These are phyloP conservation scores for Fraxinus quadrangulata DNA, from an alignment of 257 asterid genomes.

Conservation along the genomic window DNA sequence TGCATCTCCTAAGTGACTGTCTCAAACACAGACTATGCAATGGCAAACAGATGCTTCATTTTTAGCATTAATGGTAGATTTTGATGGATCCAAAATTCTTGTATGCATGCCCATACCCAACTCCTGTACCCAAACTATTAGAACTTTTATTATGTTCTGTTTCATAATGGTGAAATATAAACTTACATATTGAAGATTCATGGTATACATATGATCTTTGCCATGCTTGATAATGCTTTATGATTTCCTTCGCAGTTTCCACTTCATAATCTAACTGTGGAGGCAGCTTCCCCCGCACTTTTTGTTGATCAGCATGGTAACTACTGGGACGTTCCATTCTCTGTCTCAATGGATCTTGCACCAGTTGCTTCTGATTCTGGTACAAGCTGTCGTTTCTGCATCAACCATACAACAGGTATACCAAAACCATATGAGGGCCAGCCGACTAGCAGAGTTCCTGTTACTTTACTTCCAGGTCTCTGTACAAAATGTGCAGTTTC, in stretches of 20 bases:
- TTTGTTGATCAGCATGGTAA: slow-evolving; percentile 63
- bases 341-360: slow-evolving; percentile 65
- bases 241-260: slow-evolving; percentile 55
- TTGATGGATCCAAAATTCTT: neutral
- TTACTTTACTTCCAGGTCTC: slow-evolving; percentile 58
- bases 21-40: neutral
- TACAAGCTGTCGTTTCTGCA: slow-evolving; percentile 58
- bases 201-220: neutral
- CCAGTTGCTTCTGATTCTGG: slow-evolving; percentile 61
- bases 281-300: slow-evolving; percentile 75
- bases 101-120: neutral
- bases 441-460: slow-evolving; percentile 35
- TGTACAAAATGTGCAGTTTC: slow-evolving; percentile 72
- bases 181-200: neutral
- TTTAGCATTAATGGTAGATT: neutral
- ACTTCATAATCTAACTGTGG: slow-evolving; percentile 60
- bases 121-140: neutral
- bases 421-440: slow-evolving; percentile 48
- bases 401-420: slow-evolving; percentile 57
- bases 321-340: slow-evolving; percentile 81
- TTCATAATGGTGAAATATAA: neutral
- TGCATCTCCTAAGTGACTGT: neutral
- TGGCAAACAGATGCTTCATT: neutral
- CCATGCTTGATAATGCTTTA: slow-evolving; percentile 5
- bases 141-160: neutral